phyloP scores from a whole-genome alignment of 2,329 filamentous ascomycete species.

The Colletotrichum sp. region DNA sequence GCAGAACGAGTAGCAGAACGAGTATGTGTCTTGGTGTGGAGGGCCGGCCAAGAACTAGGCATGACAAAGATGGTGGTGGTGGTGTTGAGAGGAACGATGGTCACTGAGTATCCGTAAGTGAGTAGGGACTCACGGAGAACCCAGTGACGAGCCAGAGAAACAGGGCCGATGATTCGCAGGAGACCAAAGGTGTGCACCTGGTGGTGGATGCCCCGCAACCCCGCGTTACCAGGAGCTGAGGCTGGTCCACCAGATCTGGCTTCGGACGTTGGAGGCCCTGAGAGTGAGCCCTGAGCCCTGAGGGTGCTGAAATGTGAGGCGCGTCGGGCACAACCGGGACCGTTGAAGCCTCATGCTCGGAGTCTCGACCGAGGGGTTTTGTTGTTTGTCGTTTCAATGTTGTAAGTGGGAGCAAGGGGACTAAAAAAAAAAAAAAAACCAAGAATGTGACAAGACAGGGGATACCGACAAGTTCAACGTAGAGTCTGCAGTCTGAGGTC shows the following conservation, averaged over 20 bases:
- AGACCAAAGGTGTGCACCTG: neutral
- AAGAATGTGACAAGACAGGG: neutral
- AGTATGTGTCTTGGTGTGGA: too few relatives aligned
- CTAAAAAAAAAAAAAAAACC: neutral
- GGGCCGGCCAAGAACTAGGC: neutral
- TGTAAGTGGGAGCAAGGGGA: neutral
- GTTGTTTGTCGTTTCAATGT: neutral
- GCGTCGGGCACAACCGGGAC: constrained; percentile 1
- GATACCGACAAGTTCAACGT: neutral
- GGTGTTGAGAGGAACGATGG: neutral
- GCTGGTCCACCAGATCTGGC: constrained; percentile 16
- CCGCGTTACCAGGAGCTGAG: constrained; percentile 15
- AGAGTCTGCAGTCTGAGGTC: neutral
- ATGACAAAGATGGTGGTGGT: neutral
- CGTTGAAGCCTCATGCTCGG: neutral
- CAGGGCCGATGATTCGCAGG: constrained; percentile 18
- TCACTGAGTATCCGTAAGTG: too few relatives aligned
- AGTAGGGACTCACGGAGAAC: neutral
- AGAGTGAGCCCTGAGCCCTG: neutral
- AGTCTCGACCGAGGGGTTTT: neutral
- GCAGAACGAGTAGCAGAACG: neutral
- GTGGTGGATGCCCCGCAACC: constrained; percentile 17
- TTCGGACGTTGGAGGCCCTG: neutral
- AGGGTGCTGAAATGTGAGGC: neutral
- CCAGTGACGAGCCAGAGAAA: neutral